Percentiles rank a stretch among this genome's conserved stretches.
Evolutionary conservation across 1,284 basidiomycete species (phyloP).

Genomic region (Laetiporus sulphureus): DNA sequence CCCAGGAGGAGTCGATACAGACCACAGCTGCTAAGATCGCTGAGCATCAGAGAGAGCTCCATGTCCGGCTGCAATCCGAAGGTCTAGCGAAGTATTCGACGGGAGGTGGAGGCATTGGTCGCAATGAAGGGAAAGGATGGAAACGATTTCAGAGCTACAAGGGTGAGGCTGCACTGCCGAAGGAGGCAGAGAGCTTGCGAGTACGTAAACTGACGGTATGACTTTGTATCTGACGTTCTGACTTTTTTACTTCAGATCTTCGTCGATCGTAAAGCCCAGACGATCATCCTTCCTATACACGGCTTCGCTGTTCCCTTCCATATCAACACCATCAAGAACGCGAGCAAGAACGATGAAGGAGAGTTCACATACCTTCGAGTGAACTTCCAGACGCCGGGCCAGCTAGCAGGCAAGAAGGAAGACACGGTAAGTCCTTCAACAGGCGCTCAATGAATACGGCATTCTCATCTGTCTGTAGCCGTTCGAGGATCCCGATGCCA

Average conservation of each 20-base stretch:
- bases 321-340: conserved; percentile 98
- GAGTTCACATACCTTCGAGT: conserved; percentile 94
- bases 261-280: conserved; percentile 87
- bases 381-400: conserved; percentile 98
- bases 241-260: conserved; percentile 71
- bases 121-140: conserved; percentile 87
- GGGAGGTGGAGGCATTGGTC: conserved; percentile 59
- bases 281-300: conserved; percentile 89
- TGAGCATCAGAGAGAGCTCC: conserved; percentile 87
- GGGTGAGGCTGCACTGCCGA: conserved; percentile 85
- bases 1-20: conserved; percentile 73
- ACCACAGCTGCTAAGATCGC: conserved; percentile 68
- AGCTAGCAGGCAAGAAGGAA: conserved; percentile 97
- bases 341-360: conserved; percentile 95
- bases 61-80: conserved; percentile 72
- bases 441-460: not conserved
- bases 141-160: conserved; percentile 97
- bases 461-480: conserved; percentile 44
- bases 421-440: conserved; percentile 68
- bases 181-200: conserved; percentile 68
- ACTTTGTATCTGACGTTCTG: too few species aligned
- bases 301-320: conserved; percentile 98
- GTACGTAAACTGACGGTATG: too few species aligned
- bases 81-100: conserved; percentile 85
- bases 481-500: conserved; percentile 96